Evolutionary conservation across 352 stramenopile species (phyloP), one percentile per base, ranked within the genome.

Genomic region (Globisporangium takayamanum): DNA sequence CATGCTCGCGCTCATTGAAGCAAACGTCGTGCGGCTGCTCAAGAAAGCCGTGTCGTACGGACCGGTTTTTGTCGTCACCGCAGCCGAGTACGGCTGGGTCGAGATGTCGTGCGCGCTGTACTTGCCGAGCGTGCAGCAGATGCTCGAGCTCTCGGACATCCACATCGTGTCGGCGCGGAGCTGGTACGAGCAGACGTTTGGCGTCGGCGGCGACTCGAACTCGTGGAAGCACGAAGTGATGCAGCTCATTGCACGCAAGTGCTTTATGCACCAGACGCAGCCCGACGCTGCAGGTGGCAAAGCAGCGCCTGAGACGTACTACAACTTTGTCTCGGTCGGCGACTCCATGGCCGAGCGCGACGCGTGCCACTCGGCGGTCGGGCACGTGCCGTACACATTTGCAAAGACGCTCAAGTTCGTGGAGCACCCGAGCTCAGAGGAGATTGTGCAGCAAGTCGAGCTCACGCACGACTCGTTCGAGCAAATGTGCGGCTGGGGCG

Each of bases 341-440:
- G 84, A 94, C 72, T 94, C 84, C 37, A 86, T 94, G 77, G 84
- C 84, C n/a, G 84, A 94, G 66, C 80, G 84, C 7, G 82, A 94
- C 54, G 84, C 84, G 22, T 94, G 84, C 63, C 86, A 90, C 63
- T 72, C 78, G 0, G 84, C 82, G 0, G 78, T 86, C 2, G 69
- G 81, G 14, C 70, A 72, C 33, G 80, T 92, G 15, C 66, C 72
- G 11, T 76, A 64, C 57, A 92, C 84, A 11, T 86, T 92, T 20
- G 84, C 84, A 53, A 94, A 94, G 75, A 92, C 84, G 50, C 77
- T 94, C 60, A 94, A 92, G 63, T 94, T 92, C 47, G 73, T 94
- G 5, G 84, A 94, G 51, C 78, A 89, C 47, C 84, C 84, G 18
- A 87, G 74, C 57, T 75, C 77, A 2, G 80, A 89, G 47, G 84